Evolutionary conservation across 2,329 filamentous ascomycete genomes (phyloP).

Genomic region (Paecilomyces fulvus): DNA sequence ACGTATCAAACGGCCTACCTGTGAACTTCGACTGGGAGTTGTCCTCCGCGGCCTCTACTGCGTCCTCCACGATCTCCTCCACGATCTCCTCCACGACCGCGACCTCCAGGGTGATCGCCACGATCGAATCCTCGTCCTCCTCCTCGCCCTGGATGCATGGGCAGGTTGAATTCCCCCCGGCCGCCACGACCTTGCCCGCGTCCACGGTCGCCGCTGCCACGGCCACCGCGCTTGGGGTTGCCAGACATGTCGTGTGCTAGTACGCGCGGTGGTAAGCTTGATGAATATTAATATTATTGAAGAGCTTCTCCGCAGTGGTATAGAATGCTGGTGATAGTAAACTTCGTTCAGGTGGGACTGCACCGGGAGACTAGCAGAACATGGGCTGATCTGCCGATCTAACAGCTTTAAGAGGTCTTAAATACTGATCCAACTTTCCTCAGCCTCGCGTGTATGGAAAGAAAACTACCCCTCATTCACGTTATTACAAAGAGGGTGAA

Average conservation of each 20-base stretch:
- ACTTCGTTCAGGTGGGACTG: not conserved
- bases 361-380: not conserved
- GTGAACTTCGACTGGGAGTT: not conserved
- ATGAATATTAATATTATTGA: not conserved
- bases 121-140: constrained; percentile 7
- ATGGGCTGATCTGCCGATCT: not conserved
- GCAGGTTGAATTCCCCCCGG: constrained; percentile 2
- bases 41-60: not conserved
- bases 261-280: not conserved
- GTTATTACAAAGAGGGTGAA: not conserved
- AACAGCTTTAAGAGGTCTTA: too few species aligned
- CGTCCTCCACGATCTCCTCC: not conserved
- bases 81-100: not conserved
- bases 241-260: not conserved
- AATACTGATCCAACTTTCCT: not conserved
- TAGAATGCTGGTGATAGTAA: not conserved
- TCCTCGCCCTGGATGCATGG: constrained; percentile 9
- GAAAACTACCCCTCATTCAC: not conserved
- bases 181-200: constrained; percentile 18
- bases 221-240: constrained; percentile 10
- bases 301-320: not conserved
- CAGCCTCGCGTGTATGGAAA: not conserved
- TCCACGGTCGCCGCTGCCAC: constrained; percentile 14
- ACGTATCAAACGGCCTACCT: not conserved
- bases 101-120: not conserved